A percentile compares a stretch with the other conserved stretches of the same genome.
These are phyloP conservation scores for Apiosordaria backusii DNA, from an alignment of 495 filamentous ascomycete species.

Conservation along the genomic window DNA sequence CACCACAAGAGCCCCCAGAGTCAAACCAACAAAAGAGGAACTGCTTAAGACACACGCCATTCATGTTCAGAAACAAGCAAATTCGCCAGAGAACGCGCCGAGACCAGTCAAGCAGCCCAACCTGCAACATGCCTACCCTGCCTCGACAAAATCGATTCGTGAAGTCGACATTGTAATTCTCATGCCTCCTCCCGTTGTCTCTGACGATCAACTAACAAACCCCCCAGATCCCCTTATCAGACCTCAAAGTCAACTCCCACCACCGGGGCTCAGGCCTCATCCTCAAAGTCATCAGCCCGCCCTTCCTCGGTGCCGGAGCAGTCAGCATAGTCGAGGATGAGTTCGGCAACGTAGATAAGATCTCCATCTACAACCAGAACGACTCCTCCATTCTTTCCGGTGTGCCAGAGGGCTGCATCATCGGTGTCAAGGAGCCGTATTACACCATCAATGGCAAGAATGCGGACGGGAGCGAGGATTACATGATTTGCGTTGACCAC, in stretches of 20 bases:
- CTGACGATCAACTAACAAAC: neutral
- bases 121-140: conserved; percentile 30
- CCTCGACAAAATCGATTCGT: conserved; percentile 32
- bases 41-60: conserved; percentile 32
- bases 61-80: conserved; percentile 32
- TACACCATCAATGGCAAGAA: conserved; percentile 40
- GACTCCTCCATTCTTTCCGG: conserved; percentile 37
- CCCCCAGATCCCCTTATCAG: conserved; percentile 30
- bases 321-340: conserved; percentile 52
- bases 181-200: neutral
- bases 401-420: conserved; percentile 32
- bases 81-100: conserved; percentile 21
- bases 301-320: conserved; percentile 41
- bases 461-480: conserved; percentile 36
- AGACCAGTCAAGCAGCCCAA: conserved; percentile 36
- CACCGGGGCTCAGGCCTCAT: conserved; percentile 47
- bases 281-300: conserved; percentile 40
- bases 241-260: conserved; percentile 48
- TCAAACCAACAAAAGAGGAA: conserved; percentile 28
- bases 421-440: conserved; percentile 54
- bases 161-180: conserved; percentile 32
- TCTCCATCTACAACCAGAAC: conserved; percentile 47
- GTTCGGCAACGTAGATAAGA: conserved; percentile 39
- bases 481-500: conserved; percentile 53
- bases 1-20: neutral